Evolutionary conservation across 2,329 filamentous ascomycete species (phyloP), one percentile per base, ranked within the genome.

Genomic region (Colletotrichum tofieldiae): DNA sequence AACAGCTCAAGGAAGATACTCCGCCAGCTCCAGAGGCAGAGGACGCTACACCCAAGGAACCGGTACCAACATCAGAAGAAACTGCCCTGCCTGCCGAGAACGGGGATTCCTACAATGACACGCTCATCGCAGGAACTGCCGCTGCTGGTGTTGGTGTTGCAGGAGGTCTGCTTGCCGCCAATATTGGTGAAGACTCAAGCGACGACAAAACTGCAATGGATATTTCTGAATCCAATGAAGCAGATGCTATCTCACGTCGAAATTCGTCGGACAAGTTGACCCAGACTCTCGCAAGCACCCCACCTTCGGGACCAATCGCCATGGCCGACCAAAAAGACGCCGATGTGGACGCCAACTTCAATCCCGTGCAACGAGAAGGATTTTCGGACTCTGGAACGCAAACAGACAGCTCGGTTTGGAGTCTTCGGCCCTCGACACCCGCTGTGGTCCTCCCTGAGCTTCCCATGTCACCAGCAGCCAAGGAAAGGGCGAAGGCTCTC

Each of bases 401-500:
- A 56, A 75, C 73, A 18, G 73, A 75, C 26, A 67, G 60, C 32
- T 69, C 67, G 5, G 63, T 74, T 45, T 71, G 54, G 51, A 83
- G 41, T 85, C 73, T 75, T 83, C 87, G 71, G 83, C 80, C 86
- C 32, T 78, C 81, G 18, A 88, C 86, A 43, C 87, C 88, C 59
- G 84, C 82, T 63, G 78, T 88, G 66, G 81, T 86, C 75, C 77
- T 87, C 55, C 86, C 87, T 63, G 82, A 86, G 71, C 77, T 81
- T 59, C 72, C 79, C 70, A 75, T 81, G 51, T 81, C 81, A 66
- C 76, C 80, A 75, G 84, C 79, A 75, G 81, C 81, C 71, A 78
- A 82, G 65, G 78, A 86, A 65, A 83, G 84, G 56, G 82, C 81
- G 29, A 83, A 81, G 65, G 86, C 83, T 58, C 76, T 88, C 23